A percentile compares a stretch with the other conserved stretches of the same genome.
Conservation (phyloP, 257 asterid genomes). For the Salvia hispanica region DNA sequence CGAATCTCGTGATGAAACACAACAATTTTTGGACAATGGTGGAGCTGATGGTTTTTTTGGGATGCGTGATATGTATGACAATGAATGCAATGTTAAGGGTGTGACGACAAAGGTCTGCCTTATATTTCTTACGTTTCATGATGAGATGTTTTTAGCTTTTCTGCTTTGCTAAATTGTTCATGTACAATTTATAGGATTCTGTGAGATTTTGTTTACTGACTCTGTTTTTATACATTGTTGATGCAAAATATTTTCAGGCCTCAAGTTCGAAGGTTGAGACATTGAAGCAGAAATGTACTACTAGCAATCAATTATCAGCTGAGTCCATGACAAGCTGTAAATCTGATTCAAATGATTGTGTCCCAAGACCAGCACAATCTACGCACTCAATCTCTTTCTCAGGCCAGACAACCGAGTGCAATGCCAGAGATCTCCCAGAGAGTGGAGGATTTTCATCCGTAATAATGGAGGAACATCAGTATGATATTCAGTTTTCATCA, state of each 20-base stretch:
- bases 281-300: slow-evolving; percentile 41
- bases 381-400: slow-evolving; percentile 42
- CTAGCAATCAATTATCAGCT: slow-evolving; percentile 38
- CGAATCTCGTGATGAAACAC: slow-evolving; percentile 39
- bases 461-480: slow-evolving; percentile 44
- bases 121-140: slow-evolving; percentile 7
- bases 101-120: slow-evolving; percentile 33
- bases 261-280: slow-evolving; percentile 35
- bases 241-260: slow-evolving; percentile 36
- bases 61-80: slow-evolving; percentile 29
- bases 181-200: no score
- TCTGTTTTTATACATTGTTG: slow-evolving; percentile 1
- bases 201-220: neutral
- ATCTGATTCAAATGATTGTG: slow-evolving; percentile 43
- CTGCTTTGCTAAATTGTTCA: no score
- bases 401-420: slow-evolving; percentile 38
- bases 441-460: slow-evolving; percentile 43
- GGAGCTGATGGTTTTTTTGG: slow-evolving; percentile 46
- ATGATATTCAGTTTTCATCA: slow-evolving; percentile 38
- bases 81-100: slow-evolving; percentile 35
- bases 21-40: slow-evolving; percentile 41
- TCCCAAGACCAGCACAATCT: slow-evolving; percentile 43
- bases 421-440: slow-evolving; percentile 43
- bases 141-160: neutral
- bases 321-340: slow-evolving; percentile 49